A percentile compares a stretch with the other conserved stretches of the same genome.
Evolutionary conservation across 129 eudicot species (phyloP).

Genomic region (Centaurea solstitialis): DNA sequence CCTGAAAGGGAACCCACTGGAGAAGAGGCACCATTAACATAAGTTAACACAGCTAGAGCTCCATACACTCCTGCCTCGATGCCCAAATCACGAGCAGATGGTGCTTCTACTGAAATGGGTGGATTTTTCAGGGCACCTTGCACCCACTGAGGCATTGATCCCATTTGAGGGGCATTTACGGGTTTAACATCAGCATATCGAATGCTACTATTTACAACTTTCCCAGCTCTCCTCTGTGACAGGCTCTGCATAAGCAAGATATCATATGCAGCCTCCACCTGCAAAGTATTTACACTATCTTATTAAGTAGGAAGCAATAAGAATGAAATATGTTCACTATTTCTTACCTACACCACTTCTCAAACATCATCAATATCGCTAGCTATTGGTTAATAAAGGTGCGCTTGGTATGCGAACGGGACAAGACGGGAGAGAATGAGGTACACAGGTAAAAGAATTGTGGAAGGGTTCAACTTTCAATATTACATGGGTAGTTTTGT

Average conservation of each 20-base stretch:
- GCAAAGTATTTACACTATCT: slow-evolving; percentile 17
- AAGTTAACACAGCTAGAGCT: slow-evolving; percentile 82
- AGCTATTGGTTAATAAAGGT: too few species aligned
- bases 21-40: slow-evolving; percentile 79
- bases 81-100: slow-evolving; percentile 77
- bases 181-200: slow-evolving; percentile 97
- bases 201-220: slow-evolving; percentile 76
- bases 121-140: slow-evolving; percentile 57
- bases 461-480: too few species aligned
- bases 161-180: slow-evolving; percentile 54
- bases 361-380: neutral
- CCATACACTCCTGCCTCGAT: slow-evolving; percentile 96
- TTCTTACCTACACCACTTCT: neutral
- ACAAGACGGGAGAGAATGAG: too few species aligned
- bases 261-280: slow-evolving; percentile 99
- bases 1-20: slow-evolving; percentile 63
- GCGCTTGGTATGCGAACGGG: too few species aligned
- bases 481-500: too few species aligned
- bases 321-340: neutral
- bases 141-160: slow-evolving; percentile 88
- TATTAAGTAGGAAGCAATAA: neutral
- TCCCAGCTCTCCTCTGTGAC: slow-evolving; percentile 91
- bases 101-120: slow-evolving; percentile 67
- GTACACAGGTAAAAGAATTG: too few species aligned
- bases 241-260: slow-evolving; percentile 94